Base-by-base conservation (phyloP, 305 asterid species). In the Fraxinus xanthoxyloides region DNA sequence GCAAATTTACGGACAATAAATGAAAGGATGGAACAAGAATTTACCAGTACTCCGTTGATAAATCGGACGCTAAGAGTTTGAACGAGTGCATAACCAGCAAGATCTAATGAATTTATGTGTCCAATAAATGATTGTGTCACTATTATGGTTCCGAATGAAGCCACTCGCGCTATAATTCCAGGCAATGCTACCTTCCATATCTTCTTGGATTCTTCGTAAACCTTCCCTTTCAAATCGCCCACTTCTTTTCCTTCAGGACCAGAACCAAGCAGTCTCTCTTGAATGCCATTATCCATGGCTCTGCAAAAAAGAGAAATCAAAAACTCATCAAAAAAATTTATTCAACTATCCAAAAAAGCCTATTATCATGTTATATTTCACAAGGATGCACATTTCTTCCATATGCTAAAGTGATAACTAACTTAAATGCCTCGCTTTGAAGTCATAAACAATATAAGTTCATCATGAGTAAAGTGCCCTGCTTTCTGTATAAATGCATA, bases 171-270 rank as follows among this genome's bases (percentile, higher is more conserved):
- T 31, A 92, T 84, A 5, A 90, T 84, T 31, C 93, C 83, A 0
- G 97, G 97, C 86, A 87, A 90, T n/a, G 94, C 97, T 38, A 92
- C 89, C 23, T 88, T 84, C 97, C 97, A 90, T 88, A 92, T 84
- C 83, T 92, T 92, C 86, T 87, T 89, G 8, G 92, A 87, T 79
- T 92, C 97, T 12, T 79, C 81, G 59, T 61, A 88, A 79, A 88
- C 83, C 7, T 83, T 83, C n/a, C 17, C 77, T 76, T 85, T 82
- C 81, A 90, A 84, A 40, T 82, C 85, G 10, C 76, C 87, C 40
- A 80, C 83, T 4, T 83, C 78, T 17, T 85, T 88, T 36, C 78
- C 84, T 26, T 81, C 87, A 6, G 92, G 69, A 17, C 54, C 30
- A 10, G 40, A 36, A 36, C 40, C 40, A 36, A 89, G 78, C 73